Evolutionary conservation across 306 rosid genomes (phyloP), one percentile per base, ranked within the genome.

Genomic region (Sindora glabra): DNA sequence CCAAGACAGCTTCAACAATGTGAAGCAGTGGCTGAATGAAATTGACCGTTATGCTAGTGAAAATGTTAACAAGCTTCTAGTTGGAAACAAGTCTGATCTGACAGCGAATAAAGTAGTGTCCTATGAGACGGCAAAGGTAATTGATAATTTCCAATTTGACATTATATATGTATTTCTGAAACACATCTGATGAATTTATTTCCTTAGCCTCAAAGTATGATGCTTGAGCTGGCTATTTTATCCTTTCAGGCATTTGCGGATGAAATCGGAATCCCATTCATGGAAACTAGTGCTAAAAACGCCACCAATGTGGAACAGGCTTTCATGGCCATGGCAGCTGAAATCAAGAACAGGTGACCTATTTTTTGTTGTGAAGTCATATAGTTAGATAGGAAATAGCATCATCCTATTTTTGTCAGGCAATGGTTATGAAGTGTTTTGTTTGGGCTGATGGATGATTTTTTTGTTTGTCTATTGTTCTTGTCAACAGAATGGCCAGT

Each of bases 291-390:
- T 85, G 92, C 88, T 61, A 85, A 85, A 59, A 81, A 55, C 65
- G 79, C 92, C 59, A 70, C 70, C 60, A 85, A 85, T 29, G 92
- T 85, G 49, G 92, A 85, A 67, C 88, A 85, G 39, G 92, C 88
- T 76, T 85, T 85, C 79, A 81, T 85, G 92, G 92, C 92, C 79
- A 85, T 85, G 92, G 85, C 88, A 58, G 83, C 86, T 50, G 92
- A 79, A 79, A 85, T 85, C 19, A 85, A 85, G 70, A 81, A 76
- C 63, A 85, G 92, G 92, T 84, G 56, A 54, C 17, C 17, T 71
- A 24, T 52, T 73, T 47, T 58, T 3, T 21, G 7, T 8, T 77
- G 34, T 41, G 37, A 25, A 30, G 33, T 46, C 55, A 8, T 65
- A 21, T 36, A n/a, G 30, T 51, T 64, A n/a, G n/a, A 47, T 3